These are phyloP conservation scores for Candida buenavistaensis DNA, from an alignment of 1,139 yeast genomes.

Conservation along the genomic window DNA sequence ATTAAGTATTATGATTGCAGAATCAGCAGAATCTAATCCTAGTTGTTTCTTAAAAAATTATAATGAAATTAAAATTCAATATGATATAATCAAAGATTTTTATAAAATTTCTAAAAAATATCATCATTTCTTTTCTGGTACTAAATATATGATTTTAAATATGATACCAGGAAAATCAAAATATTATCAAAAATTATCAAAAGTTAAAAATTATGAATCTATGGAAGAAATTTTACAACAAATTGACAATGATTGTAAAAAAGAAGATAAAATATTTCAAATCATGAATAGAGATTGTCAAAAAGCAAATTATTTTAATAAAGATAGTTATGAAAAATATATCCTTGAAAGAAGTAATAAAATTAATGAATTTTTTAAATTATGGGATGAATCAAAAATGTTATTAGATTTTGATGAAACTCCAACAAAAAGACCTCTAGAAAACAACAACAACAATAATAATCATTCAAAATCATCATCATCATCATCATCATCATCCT, in stretches of 20 bases:
- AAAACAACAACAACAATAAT: constrained; percentile 4
- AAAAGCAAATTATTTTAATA: constrained; percentile 26
- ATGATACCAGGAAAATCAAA: constrained; percentile 78
- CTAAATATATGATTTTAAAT: constrained; percentile 77
- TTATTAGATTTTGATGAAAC: constrained; percentile 12
- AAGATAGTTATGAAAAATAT: constrained; percentile 20
- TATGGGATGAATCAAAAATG: constrained; percentile 14
- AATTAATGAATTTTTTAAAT: constrained; percentile 9
- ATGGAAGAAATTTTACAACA: constrained; percentile 33
- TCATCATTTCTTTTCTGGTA: constrained; percentile 56
- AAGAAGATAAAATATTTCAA: constrained; percentile 19
- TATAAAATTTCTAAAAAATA: constrained; percentile 64
- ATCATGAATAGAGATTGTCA: constrained; percentile 37
- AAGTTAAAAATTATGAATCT: constrained; percentile 56
- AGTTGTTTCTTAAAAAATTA: too few relatives aligned
- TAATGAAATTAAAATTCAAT: too few relatives aligned
- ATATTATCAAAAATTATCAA: constrained; percentile 57
- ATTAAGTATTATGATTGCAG: constrained; percentile 91
- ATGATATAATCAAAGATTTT: constrained; percentile 34
- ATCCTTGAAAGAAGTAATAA: constrained; percentile 9
- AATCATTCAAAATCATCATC: constrained; percentile 2
- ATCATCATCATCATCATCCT: too few relatives aligned
- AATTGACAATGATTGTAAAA: constrained; percentile 28
- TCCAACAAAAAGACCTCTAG: constrained; percentile 9
- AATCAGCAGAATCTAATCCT: constrained; percentile 85